Evolutionary conservation across 2,329 filamentous ascomycete genomes (phyloP).

Genomic region (Penicillium verrucosum): DNA sequence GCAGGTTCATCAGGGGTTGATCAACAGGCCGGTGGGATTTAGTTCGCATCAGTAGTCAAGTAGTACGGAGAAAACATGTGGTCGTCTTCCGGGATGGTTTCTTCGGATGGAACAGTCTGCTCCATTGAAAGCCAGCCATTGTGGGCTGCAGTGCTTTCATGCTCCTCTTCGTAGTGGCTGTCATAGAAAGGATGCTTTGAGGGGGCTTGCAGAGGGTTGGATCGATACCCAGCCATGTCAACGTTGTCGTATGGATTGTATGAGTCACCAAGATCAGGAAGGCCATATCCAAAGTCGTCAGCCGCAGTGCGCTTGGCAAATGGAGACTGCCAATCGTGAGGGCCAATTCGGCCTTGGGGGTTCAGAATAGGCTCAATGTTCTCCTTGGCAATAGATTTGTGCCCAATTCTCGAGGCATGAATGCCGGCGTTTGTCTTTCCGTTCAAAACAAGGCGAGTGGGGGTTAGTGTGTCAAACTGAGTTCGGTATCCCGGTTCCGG

Average conservation of each 20-base stretch:
- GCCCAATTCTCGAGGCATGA: constrained; percentile 11
- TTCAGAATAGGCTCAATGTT: constrained; percentile 39
- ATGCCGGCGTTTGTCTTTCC: constrained; percentile 17
- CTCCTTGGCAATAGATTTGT: constrained; percentile 30
- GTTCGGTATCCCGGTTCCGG: constrained; percentile 10
- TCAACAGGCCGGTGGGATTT: background rate
- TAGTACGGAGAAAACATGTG: constrained; percentile 35
- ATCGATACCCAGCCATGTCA: constrained; percentile 27
- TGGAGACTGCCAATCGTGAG: constrained; percentile 27
- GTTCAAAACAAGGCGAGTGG: constrained; percentile 24
- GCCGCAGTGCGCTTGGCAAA: constrained; percentile 16
- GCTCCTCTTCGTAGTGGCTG: constrained; percentile 18
- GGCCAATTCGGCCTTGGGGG: constrained; percentile 24
- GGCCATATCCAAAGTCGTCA: constrained; percentile 20
- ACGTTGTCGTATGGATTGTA: constrained; percentile 27
- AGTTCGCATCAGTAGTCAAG: constrained; percentile 27
- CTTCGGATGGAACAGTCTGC: constrained; percentile 31
- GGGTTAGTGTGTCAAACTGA: constrained; percentile 13
- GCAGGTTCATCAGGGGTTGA: background rate
- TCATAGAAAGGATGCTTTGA: constrained; percentile 20
- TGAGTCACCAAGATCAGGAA: constrained; percentile 20
- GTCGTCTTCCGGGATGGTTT: constrained; percentile 35
- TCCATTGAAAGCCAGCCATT: constrained; percentile 16
- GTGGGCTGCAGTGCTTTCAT: constrained; percentile 3
- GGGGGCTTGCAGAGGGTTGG: constrained; percentile 35